Conservation (phyloP, 176 grass and related monocot species). For the Bolboschoenus planiculmis region DNA sequence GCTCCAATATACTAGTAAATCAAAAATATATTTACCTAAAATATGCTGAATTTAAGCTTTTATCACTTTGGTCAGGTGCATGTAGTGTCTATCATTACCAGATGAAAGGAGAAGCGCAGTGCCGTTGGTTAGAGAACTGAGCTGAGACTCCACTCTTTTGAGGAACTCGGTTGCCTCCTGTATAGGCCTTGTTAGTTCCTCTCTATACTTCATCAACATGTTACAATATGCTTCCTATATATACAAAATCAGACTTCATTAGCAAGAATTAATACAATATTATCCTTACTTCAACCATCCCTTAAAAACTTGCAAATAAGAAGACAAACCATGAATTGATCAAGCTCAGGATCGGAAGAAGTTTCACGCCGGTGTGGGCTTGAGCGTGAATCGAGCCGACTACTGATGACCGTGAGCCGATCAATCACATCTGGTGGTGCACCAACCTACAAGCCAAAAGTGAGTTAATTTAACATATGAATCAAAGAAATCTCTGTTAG, state of each 20-base stretch:
- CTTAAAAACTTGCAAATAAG: neutral
- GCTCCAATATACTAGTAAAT: conserved; percentile 12
- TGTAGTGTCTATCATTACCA: conserved; percentile 23
- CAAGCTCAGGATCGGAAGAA: conserved; percentile 67
- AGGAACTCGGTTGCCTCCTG: conserved; percentile 70
- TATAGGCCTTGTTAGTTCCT: conserved; percentile 64
- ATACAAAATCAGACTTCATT: neutral
- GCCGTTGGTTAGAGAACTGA: conserved; percentile 54
- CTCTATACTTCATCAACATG: conserved; percentile 63
- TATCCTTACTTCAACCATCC: neutral
- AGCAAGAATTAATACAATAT: conserved; percentile 25
- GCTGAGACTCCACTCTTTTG: conserved; percentile 50
- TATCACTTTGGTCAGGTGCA: conserved; percentile 31
- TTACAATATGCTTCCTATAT: conserved; percentile 64
- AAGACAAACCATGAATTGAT: conserved; percentile 73
- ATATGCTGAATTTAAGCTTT: conserved; percentile 16
- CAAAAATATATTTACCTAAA: conserved; percentile 26
- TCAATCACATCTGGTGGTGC: conserved; percentile 54
- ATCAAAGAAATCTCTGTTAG: neutral
- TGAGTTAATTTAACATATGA: neutral
- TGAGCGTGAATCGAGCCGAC: conserved; percentile 24
- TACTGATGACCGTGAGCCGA: conserved; percentile 44
- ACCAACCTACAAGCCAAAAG: conserved; percentile 25
- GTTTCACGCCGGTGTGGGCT: conserved; percentile 17
- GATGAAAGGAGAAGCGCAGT: conserved; percentile 13